These are phyloP conservation scores for Leccinum solheimii DNA, from an alignment of 1,284 basidiomycete species.

Conservation along the genomic window DNA sequence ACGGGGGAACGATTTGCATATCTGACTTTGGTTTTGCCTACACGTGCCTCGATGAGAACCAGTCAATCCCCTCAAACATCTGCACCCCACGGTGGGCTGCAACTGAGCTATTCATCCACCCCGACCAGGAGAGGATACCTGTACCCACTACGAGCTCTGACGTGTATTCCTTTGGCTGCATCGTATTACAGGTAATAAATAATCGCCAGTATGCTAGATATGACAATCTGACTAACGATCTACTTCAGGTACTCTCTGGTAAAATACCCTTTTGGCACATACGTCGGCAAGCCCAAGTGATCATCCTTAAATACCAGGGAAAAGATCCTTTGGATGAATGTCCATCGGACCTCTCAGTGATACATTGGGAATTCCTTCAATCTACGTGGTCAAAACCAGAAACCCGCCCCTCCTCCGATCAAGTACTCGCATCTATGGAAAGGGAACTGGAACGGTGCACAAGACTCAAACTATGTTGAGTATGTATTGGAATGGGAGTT, in stretches of 20 bases:
- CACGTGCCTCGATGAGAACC: background rate
- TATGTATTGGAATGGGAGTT: background rate
- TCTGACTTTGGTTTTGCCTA: constrained; percentile 18
- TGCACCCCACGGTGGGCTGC: constrained; percentile 15
- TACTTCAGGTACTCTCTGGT: constrained; percentile 14
- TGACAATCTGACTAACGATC: background rate
- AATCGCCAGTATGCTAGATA: too few relatives aligned
- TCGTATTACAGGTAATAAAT: constrained; percentile 13
- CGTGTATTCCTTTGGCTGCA: constrained; percentile 16
- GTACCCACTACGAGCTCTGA: constrained; percentile 9
- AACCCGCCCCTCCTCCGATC: constrained; percentile 8
- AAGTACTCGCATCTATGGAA: constrained; percentile 7
- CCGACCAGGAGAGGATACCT: constrained; percentile 8
- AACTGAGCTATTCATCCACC: constrained; percentile 12
- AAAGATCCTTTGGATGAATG: constrained; percentile 18
- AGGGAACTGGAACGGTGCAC: constrained; percentile 4
- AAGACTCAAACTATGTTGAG: background rate
- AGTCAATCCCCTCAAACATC: constrained; percentile 11
- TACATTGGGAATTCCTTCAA: constrained; percentile 15
- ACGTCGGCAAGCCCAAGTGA: constrained; percentile 13
- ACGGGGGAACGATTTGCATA: constrained; percentile 8
- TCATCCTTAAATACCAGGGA: constrained; percentile 15
- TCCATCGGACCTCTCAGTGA: constrained; percentile 3
- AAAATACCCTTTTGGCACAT: constrained; percentile 13
- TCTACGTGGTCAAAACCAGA: constrained; percentile 13